phyloP scores from a whole-genome alignment of 768 basidiomycete genomes.

The Rubroboletus pulcherrimus region DNA sequence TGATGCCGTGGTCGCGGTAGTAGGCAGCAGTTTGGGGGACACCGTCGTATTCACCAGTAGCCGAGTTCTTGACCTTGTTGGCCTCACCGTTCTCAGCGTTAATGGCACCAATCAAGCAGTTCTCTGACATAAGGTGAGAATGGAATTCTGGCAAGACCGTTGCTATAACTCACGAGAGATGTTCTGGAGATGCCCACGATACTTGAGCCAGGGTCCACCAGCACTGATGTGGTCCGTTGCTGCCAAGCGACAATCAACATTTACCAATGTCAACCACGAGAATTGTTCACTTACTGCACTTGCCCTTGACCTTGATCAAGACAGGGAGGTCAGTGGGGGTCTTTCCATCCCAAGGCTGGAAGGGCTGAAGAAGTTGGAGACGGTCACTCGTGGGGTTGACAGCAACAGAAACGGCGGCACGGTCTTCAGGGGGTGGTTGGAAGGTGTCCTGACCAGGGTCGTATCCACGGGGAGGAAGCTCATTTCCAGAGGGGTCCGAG shows the following conservation, averaged over 20 bases:
- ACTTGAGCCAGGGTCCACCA: slow-evolving; percentile 99
- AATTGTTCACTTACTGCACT: slow-evolving; percentile 75
- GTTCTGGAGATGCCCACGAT: slow-evolving; percentile 97
- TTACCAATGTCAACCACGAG: background rate
- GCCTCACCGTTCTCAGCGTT: slow-evolving; percentile 94
- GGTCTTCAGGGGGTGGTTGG: slow-evolving; percentile 89
- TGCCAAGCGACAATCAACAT: slow-evolving; percentile 20
- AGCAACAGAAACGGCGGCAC: slow-evolving; percentile 78
- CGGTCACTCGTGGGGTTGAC: slow-evolving; percentile 84
- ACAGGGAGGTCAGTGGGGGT: slow-evolving; percentile 84
- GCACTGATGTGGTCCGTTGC: slow-evolving; percentile 95
- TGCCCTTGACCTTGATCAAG: slow-evolving; percentile 98
- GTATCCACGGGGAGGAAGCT: slow-evolving; percentile 93
- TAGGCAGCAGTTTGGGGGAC: slow-evolving; percentile 83
- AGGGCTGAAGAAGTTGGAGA: slow-evolving; percentile 86
- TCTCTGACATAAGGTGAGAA: slow-evolving; percentile 49
- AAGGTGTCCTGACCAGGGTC: slow-evolving; percentile 97
- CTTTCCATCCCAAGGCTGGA: slow-evolving; percentile 92
- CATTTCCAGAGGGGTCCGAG: slow-evolving; percentile 83
- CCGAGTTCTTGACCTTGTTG: slow-evolving; percentile 90
- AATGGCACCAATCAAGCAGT: slow-evolving; percentile 97
- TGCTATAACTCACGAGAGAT: slow-evolving; percentile 70
- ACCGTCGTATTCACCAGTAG: slow-evolving; percentile 79
- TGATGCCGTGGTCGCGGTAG: slow-evolving; percentile 86
- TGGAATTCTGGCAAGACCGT: background rate